A percentile compares a stretch with the other conserved stretches of the same genome.
phyloP scores from a whole-genome alignment of 768 basidiomycete genomes.

The Strobilomyces dryophilus region DNA sequence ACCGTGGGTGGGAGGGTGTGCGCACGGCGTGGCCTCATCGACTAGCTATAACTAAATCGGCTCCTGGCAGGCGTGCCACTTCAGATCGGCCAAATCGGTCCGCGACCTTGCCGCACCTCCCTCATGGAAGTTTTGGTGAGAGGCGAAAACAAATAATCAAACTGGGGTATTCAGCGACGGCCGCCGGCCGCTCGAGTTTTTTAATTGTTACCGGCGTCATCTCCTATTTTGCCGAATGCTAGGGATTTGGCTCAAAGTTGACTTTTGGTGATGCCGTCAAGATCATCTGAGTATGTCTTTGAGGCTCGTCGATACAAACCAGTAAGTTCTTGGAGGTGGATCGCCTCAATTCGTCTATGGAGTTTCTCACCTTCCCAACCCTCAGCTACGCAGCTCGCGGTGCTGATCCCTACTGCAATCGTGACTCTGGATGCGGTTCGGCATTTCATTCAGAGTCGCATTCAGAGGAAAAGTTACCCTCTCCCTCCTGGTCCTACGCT shows the following conservation, averaged over 20 bases:
- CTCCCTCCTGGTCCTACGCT: background rate
- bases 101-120: too few relatives aligned
- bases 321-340: background rate
- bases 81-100: background rate
- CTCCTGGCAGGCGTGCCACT: background rate
- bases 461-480: background rate
- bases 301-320: background rate
- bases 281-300: too few relatives aligned
- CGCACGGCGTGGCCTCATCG: conserved; percentile 8
- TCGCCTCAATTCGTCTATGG: background rate
- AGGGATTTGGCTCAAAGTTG: background rate
- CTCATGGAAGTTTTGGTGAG: too few relatives aligned
- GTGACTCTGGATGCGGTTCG: background rate
- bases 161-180: background rate
- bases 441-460: background rate
- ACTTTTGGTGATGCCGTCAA: too few relatives aligned
- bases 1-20: conserved; percentile 21
- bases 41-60: background rate
- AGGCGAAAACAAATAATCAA: too few relatives aligned
- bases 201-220: background rate
- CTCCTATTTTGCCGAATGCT: background rate
- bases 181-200: background rate
- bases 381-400: background rate
- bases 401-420: background rate
- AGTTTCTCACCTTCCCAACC: background rate